Conservation (phyloP, 169 alveolate genomes). For the Plasmodium blacklocki region DNA sequence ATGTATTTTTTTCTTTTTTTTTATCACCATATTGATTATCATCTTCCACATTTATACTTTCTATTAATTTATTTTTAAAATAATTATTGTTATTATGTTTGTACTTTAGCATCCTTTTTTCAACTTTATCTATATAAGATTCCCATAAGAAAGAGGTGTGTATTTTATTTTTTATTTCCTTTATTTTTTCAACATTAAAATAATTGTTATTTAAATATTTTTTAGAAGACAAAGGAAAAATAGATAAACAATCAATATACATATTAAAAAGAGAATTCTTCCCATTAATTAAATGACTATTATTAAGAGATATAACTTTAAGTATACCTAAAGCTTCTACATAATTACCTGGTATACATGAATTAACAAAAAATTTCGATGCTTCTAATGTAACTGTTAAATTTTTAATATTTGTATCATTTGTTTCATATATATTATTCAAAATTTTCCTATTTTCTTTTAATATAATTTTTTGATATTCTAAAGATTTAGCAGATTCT, state of each 20-base stretch:
- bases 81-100: neutral
- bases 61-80: neutral
- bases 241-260: slow-evolving; percentile 64
- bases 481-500: slow-evolving; percentile 74
- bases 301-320: slow-evolving; percentile 46
- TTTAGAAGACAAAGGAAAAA: slow-evolving; percentile 58
- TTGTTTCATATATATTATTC: slow-evolving; percentile 34
- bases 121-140: slow-evolving; percentile 45
- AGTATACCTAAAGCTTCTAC: slow-evolving; percentile 66
- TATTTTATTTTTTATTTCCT: slow-evolving; percentile 37
- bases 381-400: slow-evolving; percentile 51
- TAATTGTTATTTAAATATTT: slow-evolving; percentile 46
- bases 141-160: slow-evolving; percentile 50
- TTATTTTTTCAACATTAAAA: slow-evolving; percentile 42
- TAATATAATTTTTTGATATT: slow-evolving; percentile 57
- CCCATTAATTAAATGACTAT: slow-evolving; percentile 51
- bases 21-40: slow-evolving; percentile 28
- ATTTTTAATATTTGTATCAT: slow-evolving; percentile 27
- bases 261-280: slow-evolving; percentile 64
- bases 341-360: slow-evolving; percentile 57
- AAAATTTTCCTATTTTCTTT: slow-evolving; percentile 60
- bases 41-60: neutral
- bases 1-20: neutral
- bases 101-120: neutral
- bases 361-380: slow-evolving; percentile 54